Base-by-base conservation (phyloP, 2,329 filamentous ascomycete genomes). In the Emergomyces orientalis region DNA sequence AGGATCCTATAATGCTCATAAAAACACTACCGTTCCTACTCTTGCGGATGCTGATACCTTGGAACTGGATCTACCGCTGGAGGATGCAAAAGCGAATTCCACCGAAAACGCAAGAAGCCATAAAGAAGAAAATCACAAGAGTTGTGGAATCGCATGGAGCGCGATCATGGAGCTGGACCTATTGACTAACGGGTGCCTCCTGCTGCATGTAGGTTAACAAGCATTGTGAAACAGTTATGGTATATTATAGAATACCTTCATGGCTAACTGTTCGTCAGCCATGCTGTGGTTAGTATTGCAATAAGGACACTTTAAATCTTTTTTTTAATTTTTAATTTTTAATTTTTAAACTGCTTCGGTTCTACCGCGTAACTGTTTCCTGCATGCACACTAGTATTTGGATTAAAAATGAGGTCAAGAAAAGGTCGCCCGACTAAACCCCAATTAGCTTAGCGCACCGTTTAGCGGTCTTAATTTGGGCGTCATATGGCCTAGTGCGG, bases 1-100 rank as follows among this genome's bases (percentile, higher is more conserved):
- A 63, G n/a, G 65, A 66, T 45, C 66, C 64, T 3, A 37, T 67
- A 32, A 11, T 63, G 41, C 57, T 59, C 17, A 32, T 59, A 32
- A n/a, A 59, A 9, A 32, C 43, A 41, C 25, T 59, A 7, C 57
- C 57, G 22, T 32, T 32, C 8, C 5, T 59, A 22, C 25, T 59
- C 13, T 34, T 59, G 8, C 57, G 25, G 30, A 43, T 34, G n/a
- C 17, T 67, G 17, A 52, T 58, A n/a, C 65, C 63, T 6, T 67
- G 60, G 60, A 64, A 64, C 14, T 67, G 64, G 64, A 25, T 9
- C 13, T 17, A 11, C 27, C 27, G 47, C 27, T 54, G 60, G 49
- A 45, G 25, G 19, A 41, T 34, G 13, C 19, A 41, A 9, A 60
- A 51, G n/a, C n/a, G 11, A 19, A 34, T 45, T 30, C 22, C 49